phyloP scores from a whole-genome alignment of 495 filamentous ascomycete species.

The Oidiodendron maius region DNA sequence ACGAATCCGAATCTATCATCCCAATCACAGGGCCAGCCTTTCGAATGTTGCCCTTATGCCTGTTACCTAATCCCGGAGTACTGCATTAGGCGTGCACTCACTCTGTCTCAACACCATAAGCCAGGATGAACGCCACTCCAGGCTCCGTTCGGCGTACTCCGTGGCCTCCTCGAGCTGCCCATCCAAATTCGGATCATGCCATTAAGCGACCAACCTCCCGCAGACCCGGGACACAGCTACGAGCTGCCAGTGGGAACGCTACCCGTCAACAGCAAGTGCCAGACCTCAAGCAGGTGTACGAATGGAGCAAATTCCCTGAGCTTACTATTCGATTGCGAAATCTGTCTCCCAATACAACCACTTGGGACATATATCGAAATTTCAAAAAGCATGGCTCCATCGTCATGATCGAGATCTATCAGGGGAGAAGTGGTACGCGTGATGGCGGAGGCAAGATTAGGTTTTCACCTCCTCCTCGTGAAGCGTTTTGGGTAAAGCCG shows the following conservation, averaged over 20 bases:
- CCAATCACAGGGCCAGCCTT: too few relatives aligned
- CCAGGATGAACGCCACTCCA: too few relatives aligned
- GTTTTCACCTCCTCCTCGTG: slow-evolving; percentile 23
- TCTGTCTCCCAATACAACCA: slow-evolving; percentile 11
- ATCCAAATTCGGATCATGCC: background rate
- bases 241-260: background rate
- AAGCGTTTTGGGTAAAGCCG: slow-evolving; percentile 22
- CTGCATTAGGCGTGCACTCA: too few relatives aligned
- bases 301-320: slow-evolving; percentile 8
- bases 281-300: background rate
- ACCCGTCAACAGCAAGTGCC: background rate
- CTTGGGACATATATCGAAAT: slow-evolving; percentile 20
- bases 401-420: slow-evolving; percentile 26
- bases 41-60: too few relatives aligned
- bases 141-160: too few relatives aligned
- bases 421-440: slow-evolving; percentile 16
- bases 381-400: slow-evolving; percentile 25
- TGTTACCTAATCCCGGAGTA: too few relatives aligned
- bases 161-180: too few relatives aligned
- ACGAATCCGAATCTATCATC: too few relatives aligned
- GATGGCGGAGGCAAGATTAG: slow-evolving; percentile 24
- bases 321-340: slow-evolving; percentile 10
- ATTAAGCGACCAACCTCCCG: background rate
- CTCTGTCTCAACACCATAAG: too few relatives aligned
- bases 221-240: background rate